These are phyloP conservation scores for Platismatia glauca DNA, from an alignment of 495 filamentous ascomycete genomes.

Conservation along the genomic window DNA sequence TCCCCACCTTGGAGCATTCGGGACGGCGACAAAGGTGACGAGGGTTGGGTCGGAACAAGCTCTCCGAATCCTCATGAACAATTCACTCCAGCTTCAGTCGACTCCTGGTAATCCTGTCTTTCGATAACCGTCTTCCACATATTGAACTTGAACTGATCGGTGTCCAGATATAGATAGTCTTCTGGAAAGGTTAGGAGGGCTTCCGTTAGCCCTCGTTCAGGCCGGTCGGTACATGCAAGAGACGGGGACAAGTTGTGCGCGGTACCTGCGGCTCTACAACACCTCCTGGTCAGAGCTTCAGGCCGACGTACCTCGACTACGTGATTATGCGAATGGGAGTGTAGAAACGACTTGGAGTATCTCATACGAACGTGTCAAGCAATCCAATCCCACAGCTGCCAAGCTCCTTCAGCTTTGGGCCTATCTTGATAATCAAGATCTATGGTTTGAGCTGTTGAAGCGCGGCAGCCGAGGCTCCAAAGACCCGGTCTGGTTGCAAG, in stretches of 20 bases:
- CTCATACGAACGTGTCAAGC: constrained; percentile 34
- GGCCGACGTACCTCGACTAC: not conserved
- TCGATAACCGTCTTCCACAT: too few species aligned
- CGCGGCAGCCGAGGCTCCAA: constrained; percentile 15
- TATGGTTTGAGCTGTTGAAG: constrained; percentile 41
- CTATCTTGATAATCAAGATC: constrained; percentile 42
- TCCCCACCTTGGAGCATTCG: constrained; percentile 26
- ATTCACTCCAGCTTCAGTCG: constrained; percentile 25
- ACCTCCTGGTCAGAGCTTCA: not conserved
- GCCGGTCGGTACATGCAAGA: not conserved
- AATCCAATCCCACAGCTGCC: constrained; percentile 28
- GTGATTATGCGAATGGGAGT: constrained; percentile 27
- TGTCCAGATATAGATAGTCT: too few species aligned
- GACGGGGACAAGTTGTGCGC: constrained; percentile 2
- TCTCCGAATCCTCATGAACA: constrained; percentile 20
- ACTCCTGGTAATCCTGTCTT: too few species aligned
- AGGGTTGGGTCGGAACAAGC: constrained; percentile 19
- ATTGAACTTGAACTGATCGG: too few species aligned
- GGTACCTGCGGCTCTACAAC: constrained; percentile 1
- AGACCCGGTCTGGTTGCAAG: constrained; percentile 28
- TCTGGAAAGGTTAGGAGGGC: not conserved
- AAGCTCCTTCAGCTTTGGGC: constrained; percentile 38
- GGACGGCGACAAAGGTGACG: constrained; percentile 23
- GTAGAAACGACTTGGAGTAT: constrained; percentile 40
- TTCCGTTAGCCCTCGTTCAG: constrained; percentile 2